A percentile compares a stretch with the other conserved stretches of the same genome.
Evolutionary conservation across 805 yeast genomes (phyloP).

Genomic region (Spathaspora sp.): DNA sequence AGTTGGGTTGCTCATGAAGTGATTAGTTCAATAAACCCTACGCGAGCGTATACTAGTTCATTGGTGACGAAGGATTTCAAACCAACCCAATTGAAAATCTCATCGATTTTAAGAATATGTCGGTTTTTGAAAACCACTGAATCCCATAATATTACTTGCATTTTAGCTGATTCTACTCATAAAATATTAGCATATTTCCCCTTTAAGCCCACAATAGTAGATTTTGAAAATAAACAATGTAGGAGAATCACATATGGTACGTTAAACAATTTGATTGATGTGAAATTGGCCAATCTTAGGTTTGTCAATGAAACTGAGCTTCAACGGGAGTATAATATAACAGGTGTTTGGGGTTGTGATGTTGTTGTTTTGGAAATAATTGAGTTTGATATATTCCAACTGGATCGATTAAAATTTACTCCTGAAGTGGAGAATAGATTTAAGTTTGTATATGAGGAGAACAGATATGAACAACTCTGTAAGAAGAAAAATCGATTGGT

Average conservation of each 20-base stretch:
- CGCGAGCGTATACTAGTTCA: slow-evolving; percentile 8
- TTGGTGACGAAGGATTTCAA: slow-evolving; percentile 16
- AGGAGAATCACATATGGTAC: slow-evolving; percentile 34
- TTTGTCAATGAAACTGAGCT: slow-evolving; percentile 16
- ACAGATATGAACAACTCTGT: slow-evolving; percentile 6
- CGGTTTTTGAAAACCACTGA: slow-evolving; percentile 20
- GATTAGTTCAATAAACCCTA: slow-evolving; percentile 3
- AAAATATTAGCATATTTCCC: slow-evolving; percentile 28
- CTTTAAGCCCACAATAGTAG: slow-evolving; percentile 19
- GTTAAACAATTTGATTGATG: slow-evolving; percentile 19
- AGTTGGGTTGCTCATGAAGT: slow-evolving; percentile 20
- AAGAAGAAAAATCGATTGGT: too few species aligned
- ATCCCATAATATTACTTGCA: slow-evolving; percentile 22
- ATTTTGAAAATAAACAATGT: slow-evolving; percentile 26
- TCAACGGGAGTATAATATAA: slow-evolving; percentile 8
- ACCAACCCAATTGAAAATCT: slow-evolving; percentile 6
- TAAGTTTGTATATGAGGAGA: slow-evolving; percentile 21
- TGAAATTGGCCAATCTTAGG: slow-evolving; percentile 24
- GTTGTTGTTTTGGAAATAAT: slow-evolving; percentile 24
- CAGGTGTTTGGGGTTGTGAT: slow-evolving; percentile 11
- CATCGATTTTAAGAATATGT: slow-evolving; percentile 27
- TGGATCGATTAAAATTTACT: slow-evolving; percentile 25
- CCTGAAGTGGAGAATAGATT: slow-evolving; percentile 16
- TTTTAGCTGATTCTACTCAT: slow-evolving; percentile 30
- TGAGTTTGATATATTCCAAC: slow-evolving; percentile 27